Base-by-base conservation (phyloP, 345 rosid genomes). In the Linum lewisii region DNA sequence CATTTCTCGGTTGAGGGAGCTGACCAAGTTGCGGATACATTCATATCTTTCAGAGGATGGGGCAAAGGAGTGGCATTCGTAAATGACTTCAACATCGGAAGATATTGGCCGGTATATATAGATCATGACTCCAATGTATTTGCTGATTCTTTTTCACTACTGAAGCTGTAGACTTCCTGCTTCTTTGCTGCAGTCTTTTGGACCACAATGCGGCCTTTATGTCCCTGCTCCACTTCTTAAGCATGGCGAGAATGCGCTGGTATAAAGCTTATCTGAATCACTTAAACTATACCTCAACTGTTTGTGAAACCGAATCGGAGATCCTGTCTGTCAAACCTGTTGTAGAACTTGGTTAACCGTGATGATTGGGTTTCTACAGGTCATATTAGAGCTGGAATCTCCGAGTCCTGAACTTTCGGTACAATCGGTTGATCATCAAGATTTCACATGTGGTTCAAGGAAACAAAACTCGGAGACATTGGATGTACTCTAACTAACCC, bases 181-280 rank as follows among this genome's bases (percentile, higher is more conserved):
- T 52, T 56, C 8, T 62, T 70, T 69, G 34, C 7, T 80, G 76
- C 84, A 87, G 97, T 79, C 86, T 15, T 71, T 60, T 63, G 95
- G 97, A 64, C 97, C 97, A 5, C 95, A 87, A 49, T 87, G 97
- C 72, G 81, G 77, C 74, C 95, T 90, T 50, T 85, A 85, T 65
- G 78, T 85, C 58, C 93, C 95, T 24, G 85, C 87, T 24, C 95
- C 97, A 21, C 63, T 86, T 57, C 92, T 86, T 72, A 77, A 44
- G 53, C 81, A 36, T 13, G 95, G 92, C 60, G 67, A 77, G 63
- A 90, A 90, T 58, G 56, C 34, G 34, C 68, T 90, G 92, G 97
- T 84, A 75, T 62, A n/a, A 24, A 24, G 22, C 18, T 25, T 34
- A 6, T 11, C 38, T 5, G 5, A 34, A 34, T n/a, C n/a, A 34